A percentile compares a stretch with the other conserved stretches of the same genome.
phyloP scores from a whole-genome alignment of 2,329 filamentous ascomycete species.

The Coleophoma crateriformis region DNA sequence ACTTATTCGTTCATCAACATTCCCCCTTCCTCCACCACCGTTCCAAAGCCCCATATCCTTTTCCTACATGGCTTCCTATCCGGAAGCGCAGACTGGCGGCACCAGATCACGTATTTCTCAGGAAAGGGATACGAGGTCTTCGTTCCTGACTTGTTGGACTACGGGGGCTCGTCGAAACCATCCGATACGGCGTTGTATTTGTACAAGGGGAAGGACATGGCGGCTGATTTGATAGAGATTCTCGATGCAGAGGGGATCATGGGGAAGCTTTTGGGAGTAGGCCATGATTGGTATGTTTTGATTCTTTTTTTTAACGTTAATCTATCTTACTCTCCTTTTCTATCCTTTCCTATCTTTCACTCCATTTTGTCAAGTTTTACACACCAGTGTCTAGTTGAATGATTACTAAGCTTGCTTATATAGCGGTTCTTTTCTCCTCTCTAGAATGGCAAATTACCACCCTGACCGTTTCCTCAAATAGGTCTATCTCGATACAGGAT shows the following conservation, averaged over 20 bases:
- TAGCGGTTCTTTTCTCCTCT: conserved; percentile 14
- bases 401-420: neutral
- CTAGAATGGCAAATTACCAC: conserved; percentile 11
- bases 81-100: conserved; percentile 34
- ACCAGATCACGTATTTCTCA: conserved; percentile 34
- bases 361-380: neutral
- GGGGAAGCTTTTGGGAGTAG: conserved; percentile 6
- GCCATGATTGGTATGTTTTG: conserved; percentile 7
- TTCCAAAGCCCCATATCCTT: conserved; percentile 26
- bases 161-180: conserved; percentile 44
- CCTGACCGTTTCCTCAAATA: conserved; percentile 8
- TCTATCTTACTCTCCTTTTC: neutral
- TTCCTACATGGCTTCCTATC: conserved; percentile 38
- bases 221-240: conserved; percentile 26
- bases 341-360: too few species aligned
- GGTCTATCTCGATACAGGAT: conserved; percentile 13
- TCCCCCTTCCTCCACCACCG: neutral
- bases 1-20: neutral
- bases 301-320: neutral
- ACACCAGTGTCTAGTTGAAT: neutral
- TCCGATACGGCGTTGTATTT: conserved; percentile 22
- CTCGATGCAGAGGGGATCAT: conserved; percentile 17
- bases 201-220: conserved; percentile 27
- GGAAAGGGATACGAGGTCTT: conserved; percentile 36
- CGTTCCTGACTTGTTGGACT: conserved; percentile 53